Evolutionary conservation across 148 eudicot species (phyloP).

Genomic region (Fallopia convolvulus): DNA sequence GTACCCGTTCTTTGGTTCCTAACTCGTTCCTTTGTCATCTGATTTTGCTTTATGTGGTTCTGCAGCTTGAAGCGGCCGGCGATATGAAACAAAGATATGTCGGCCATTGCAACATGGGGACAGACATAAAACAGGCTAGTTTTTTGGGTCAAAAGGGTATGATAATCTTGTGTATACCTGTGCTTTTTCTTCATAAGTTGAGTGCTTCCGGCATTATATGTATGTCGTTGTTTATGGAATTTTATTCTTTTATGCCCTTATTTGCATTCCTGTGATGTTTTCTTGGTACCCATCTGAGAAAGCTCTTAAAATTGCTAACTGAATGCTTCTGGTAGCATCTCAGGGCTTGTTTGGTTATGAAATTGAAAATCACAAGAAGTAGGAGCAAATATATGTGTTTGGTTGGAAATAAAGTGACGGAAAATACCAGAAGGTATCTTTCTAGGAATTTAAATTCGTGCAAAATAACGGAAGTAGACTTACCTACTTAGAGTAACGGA

Average conservation of each 20-base stretch:
- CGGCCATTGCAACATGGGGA: conserved; percentile 91
- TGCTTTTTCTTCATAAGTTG: not conserved
- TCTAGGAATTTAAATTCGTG: no score
- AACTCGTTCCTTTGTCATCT: conserved; percentile 12
- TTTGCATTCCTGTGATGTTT: not conserved
- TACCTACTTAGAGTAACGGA: no score
- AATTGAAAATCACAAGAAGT: not conserved
- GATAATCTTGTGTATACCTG: not conserved
- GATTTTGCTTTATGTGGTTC: conserved; percentile 15
- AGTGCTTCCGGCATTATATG: not conserved
- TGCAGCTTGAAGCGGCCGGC: conserved; percentile 69
- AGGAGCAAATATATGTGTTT: not conserved
- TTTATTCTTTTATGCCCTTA: not conserved
- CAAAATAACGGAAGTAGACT: no score
- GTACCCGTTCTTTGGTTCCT: not conserved
- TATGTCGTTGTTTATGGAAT: not conserved
- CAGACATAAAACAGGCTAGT: conserved; percentile 97
- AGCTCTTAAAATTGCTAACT: not conserved
- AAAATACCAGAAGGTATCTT: no score
- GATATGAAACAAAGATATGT: conserved; percentile 93
- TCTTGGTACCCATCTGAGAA: not conserved
- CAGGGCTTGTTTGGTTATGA: not conserved
- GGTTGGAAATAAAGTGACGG: no score
- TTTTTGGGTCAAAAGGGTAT: conserved; percentile 90
- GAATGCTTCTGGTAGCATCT: conserved; percentile 3